Evolutionary conservation across 306 rosid genomes (phyloP).

Genomic region (Cyclanthera cordifolia): DNA sequence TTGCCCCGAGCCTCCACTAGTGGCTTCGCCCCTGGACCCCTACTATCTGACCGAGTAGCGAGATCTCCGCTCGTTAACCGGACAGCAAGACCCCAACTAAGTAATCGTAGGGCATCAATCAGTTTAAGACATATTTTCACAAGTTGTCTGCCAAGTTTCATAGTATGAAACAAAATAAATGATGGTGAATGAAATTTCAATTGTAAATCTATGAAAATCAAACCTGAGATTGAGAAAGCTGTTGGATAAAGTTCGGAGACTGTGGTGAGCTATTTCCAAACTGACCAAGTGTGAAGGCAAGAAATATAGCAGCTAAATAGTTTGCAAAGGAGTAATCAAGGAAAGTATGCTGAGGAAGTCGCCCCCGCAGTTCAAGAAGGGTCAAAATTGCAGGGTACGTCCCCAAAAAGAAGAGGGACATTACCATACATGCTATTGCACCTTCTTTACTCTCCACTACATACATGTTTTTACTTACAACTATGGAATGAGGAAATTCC

Average conservation of each 20-base stretch:
- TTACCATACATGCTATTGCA: constrained; percentile 71
- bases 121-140: too few relatives aligned
- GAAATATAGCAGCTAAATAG: constrained; percentile 60
- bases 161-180: too few relatives aligned
- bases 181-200: too few relatives aligned
- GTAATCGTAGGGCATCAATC: too few relatives aligned
- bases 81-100: too few relatives aligned
- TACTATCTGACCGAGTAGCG: too few relatives aligned
- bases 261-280: constrained; percentile 39
- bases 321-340: constrained; percentile 79
- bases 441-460: constrained; percentile 73
- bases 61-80: too few relatives aligned
- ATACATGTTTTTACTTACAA: constrained; percentile 70
- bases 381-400: constrained; percentile 80
- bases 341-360: constrained; percentile 90
- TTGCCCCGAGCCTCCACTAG: too few relatives aligned
- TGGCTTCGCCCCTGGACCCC: too few relatives aligned
- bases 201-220: background rate
- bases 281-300: constrained; percentile 75
- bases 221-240: constrained; percentile 70
- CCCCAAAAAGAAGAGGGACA: constrained; percentile 55
- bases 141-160: too few relatives aligned
- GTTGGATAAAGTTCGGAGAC: constrained; percentile 51
- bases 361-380: constrained; percentile 59
- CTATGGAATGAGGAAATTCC: background rate